These are phyloP conservation scores for Chrysoporthe cubensis DNA, from an alignment of 2,329 filamentous ascomycete species.

Conservation along the genomic window DNA sequence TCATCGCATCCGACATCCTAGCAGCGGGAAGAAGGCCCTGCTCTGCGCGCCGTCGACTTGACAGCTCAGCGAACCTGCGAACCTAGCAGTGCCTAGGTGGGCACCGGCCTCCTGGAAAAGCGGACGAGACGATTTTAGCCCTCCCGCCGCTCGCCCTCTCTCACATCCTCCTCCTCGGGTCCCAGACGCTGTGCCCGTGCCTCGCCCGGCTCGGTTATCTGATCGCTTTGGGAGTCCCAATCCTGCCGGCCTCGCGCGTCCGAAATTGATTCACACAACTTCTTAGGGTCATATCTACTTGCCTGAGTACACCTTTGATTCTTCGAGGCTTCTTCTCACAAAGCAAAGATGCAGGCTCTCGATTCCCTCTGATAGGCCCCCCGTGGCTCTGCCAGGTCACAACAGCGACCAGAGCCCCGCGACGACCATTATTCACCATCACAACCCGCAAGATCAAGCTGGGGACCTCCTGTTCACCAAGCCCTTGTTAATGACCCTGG, in stretches of 20 bases:
- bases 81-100: neutral
- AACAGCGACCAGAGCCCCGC: neutral
- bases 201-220: neutral
- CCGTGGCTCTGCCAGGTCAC: slow-evolving; percentile 16
- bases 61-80: neutral
- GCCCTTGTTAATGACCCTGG: too few relatives aligned
- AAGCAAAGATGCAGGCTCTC: slow-evolving; percentile 28
- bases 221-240: neutral
- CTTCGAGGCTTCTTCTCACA: slow-evolving; percentile 28
- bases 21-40: neutral
- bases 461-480: neutral
- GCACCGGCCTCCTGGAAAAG: neutral
- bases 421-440: neutral
- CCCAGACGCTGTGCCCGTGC: neutral
- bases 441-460: neutral
- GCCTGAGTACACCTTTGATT: slow-evolving; percentile 22
- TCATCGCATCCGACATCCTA: neutral
- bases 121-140: neutral
- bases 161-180: neutral
- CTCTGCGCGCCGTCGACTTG: neutral
- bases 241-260: neutral
- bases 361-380: slow-evolving; percentile 19
- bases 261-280: neutral
- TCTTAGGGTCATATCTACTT: slow-evolving; percentile 20
- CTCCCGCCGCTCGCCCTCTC: neutral